Conservation (phyloP, 805 yeast genomes). For the Blastobotrys terrestris region DNA sequence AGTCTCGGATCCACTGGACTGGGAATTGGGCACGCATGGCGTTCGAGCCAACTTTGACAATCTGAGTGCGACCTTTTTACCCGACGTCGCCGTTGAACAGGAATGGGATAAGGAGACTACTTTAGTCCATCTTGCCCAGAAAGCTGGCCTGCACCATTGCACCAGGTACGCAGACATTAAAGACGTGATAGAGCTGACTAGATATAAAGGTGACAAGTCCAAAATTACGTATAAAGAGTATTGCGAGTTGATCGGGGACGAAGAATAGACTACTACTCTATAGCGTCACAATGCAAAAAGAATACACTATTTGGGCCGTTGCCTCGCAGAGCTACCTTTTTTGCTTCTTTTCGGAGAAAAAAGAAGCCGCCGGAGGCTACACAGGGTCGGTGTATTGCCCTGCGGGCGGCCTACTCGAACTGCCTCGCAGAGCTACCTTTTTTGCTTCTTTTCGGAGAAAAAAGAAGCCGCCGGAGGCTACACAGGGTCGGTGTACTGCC, state of each 20-base stretch:
- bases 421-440: no score
- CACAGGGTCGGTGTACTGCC: no score
- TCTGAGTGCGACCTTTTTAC: conserved; percentile 74
- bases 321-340: no score
- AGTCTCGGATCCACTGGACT: conserved; percentile 51
- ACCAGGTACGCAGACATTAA: conserved; percentile 14
- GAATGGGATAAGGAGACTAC: conserved; percentile 75
- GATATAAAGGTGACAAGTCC: conserved; percentile 52
- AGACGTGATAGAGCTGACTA: conserved; percentile 39
- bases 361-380: no score
- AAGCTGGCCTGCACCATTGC: conserved; percentile 41
- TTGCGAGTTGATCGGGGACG: conserved; percentile 10
- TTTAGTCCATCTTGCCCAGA: conserved; percentile 58
- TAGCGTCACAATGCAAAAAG: not conserved
- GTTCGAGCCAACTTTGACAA: conserved; percentile 53
- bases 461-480: no score
- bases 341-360: no score
- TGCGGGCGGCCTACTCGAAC: no score
- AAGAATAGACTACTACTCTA: not conserved
- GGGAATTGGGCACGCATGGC: conserved; percentile 84
- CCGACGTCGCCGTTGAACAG: conserved; percentile 85
- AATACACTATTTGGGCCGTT: no score
- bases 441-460: no score
- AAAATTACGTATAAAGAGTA: conserved; percentile 39
- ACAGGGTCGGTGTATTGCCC: no score